Base-by-base conservation (phyloP, 2,329 filamentous ascomycete species). In the Sporothrix curviconia region DNA sequence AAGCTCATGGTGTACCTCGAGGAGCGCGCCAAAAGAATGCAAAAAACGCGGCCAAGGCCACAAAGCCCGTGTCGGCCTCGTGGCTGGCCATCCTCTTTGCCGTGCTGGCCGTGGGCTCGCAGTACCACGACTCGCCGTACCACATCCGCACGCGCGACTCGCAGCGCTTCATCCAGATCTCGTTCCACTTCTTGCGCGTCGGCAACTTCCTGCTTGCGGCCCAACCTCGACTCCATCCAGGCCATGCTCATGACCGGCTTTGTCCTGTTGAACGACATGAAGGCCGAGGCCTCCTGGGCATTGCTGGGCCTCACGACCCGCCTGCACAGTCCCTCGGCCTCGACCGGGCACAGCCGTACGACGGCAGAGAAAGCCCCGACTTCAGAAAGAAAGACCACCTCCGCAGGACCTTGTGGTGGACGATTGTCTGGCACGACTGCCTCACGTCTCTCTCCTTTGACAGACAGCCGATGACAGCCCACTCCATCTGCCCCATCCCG, bases 231-330 rank as follows among this genome's bases (percentile, higher is more conserved):
- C 66, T 84, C 82, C 4, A 82, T 86, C 25, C 83, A 86, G 66
- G 83, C 83, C 1, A 70, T 86, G 40, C 71, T 86, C 1, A 75
- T 86, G 43, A 82, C 81, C 4, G 78, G 81, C 30, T 85, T 86
- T 61, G 82, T 84, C 2, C 72, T 86, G 2, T 71, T 85, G 25
- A 86, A 86, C 62, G 83, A 86, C 59, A 86, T 86, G 83, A 86
- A 86, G 65, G 83, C 83, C 1, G 83, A 86, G 64, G 83, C 82
- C 0, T 85, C 83, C 0, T 86, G 83, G 83, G 83, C 83, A 0
- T 67, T 86, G 55, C 76, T 84, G 52, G 83, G 83, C 0, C 75
- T 86, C 44, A 85, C 83, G 0, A 85, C 82, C 60, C 77, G 83
- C 25, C 74, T 86, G n/a, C 83, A 0, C 82, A 86, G 65, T 85